Evolutionary conservation across 768 basidiomycete genomes (phyloP).

Genomic region (Sporobolomyces roseus): DNA sequence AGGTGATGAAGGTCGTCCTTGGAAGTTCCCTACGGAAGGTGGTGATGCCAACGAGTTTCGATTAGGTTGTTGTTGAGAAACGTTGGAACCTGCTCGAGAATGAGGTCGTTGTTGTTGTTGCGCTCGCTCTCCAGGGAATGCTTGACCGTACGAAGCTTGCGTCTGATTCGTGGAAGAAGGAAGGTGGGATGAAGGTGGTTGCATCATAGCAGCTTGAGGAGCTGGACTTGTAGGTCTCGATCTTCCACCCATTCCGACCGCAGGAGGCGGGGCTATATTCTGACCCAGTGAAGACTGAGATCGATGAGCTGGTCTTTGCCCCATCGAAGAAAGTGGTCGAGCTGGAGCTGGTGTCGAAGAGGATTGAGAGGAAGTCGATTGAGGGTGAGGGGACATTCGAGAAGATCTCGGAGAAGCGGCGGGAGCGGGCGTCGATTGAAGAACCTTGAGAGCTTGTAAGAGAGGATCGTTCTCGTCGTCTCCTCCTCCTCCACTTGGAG

Average conservation of each 20-base stretch:
- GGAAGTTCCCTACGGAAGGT: neutral
- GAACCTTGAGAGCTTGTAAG: constrained; percentile 27
- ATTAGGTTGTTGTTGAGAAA: constrained; percentile 5
- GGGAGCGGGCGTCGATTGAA: constrained; percentile 72
- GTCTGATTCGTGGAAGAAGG: neutral
- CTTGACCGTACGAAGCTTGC: constrained; percentile 66
- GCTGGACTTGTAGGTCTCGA: constrained; percentile 46
- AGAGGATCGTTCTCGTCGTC: constrained; percentile 42
- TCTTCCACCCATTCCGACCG: neutral
- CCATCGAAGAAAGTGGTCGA: constrained; percentile 35
- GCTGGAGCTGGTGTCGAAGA: neutral
- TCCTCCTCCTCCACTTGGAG: constrained; percentile 29
- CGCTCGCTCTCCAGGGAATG: constrained; percentile 63
- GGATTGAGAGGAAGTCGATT: neutral
- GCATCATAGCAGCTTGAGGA: constrained; percentile 41
- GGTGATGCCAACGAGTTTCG: constrained; percentile 25
- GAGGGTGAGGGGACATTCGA: constrained; percentile 9
- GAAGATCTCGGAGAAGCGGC: constrained; percentile 47
- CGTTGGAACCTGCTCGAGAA: constrained; percentile 30
- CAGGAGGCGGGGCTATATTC: constrained; percentile 2
- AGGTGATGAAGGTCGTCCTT: neutral
- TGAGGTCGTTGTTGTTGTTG: constrained; percentile 12
- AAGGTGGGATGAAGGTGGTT: constrained; percentile 58
- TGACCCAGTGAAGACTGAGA: constrained; percentile 23
- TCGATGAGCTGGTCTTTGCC: neutral